Conservation (phyloP, 768 basidiomycete genomes). For the Lentinula boryana region DNA sequence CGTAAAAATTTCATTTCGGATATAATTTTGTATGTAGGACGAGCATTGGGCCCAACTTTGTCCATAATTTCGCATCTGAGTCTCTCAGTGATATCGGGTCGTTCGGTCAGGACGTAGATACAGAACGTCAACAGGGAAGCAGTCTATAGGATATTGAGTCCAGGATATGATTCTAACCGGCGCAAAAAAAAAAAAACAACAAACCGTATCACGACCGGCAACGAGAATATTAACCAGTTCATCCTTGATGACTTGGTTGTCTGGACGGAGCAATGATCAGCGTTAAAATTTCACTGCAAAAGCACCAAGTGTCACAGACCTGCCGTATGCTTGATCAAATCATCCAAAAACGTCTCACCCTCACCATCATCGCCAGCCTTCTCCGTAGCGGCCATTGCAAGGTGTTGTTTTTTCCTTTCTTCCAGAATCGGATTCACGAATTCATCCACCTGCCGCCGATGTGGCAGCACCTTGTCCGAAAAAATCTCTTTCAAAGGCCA, state of each 20-base stretch:
- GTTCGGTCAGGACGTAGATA: constrained; percentile 47
- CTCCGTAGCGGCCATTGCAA: constrained; percentile 2
- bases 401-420: constrained; percentile 28
- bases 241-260: constrained; percentile 34
- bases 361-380: constrained; percentile 24
- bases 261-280: constrained; percentile 15
- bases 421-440: constrained; percentile 50
- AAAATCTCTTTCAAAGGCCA: constrained; percentile 54
- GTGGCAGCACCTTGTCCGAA: constrained; percentile 36
- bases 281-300: not conserved
- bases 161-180: not conserved
- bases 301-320: constrained; percentile 23
- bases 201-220: constrained; percentile 39
- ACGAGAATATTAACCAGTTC: constrained; percentile 39
- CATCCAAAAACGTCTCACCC: constrained; percentile 40
- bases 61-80: constrained; percentile 46
- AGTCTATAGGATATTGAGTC: constrained; percentile 22
- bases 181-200: not conserved
- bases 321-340: constrained; percentile 47
- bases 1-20: constrained; percentile 53
- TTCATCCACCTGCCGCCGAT: constrained; percentile 39
- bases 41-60: constrained; percentile 33
- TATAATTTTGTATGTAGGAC: constrained; percentile 51
- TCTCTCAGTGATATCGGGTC: constrained; percentile 37
- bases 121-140: constrained; percentile 48